Evolutionary conservation across 306 rosid genomes (phyloP), one percentile per base, ranked within the genome.

Genomic region (Inga oerstediana): DNA sequence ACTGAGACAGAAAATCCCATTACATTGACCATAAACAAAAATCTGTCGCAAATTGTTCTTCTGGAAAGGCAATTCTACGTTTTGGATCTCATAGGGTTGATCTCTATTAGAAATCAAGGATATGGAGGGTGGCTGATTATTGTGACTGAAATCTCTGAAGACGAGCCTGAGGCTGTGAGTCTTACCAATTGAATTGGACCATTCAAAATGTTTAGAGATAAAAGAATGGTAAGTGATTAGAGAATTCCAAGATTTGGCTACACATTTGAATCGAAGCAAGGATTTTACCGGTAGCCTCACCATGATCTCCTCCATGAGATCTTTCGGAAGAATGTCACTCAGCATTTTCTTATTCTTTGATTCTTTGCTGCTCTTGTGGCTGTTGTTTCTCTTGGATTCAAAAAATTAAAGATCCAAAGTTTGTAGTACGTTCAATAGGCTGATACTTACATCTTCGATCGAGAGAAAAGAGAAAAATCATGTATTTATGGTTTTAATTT

Each of bases 211-310:
- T 22, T 13, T 44, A 11, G 2, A 2, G 17, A 80, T 34, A 30
- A 74, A 81, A 34, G 0, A 1, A 12, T 0, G 54, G 15, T 1
- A 19, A 16, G n/a, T 45, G 10, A 81, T 13, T 16, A 73, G 66
- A n/a, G 2, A 22, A 48, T 62, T 46, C 79, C 74, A 61, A 2
- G 66, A 74, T 81, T 16, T 51, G 10, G 44, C 27, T 13, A 73
- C 74, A 41, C 79, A 73, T 62, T 48, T 61, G 54, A 81, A 81
- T 2, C 54, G 62, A 32, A 73, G 30, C 37, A 81, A 35, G 0
- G 74, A 45, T 66, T 81, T 81, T 34, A 15, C 52, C 0, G 74
- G 74, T 19, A 81, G 15, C 34, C 54, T 37, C 14, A 24, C 46
- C 3, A 62, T 1, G 30, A 81, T 74, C 44, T 81, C 79, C 11